These are phyloP conservation scores for Boletus pseudopeckii DNA, from an alignment of 768 basidiomycete species.

Conservation along the genomic window DNA sequence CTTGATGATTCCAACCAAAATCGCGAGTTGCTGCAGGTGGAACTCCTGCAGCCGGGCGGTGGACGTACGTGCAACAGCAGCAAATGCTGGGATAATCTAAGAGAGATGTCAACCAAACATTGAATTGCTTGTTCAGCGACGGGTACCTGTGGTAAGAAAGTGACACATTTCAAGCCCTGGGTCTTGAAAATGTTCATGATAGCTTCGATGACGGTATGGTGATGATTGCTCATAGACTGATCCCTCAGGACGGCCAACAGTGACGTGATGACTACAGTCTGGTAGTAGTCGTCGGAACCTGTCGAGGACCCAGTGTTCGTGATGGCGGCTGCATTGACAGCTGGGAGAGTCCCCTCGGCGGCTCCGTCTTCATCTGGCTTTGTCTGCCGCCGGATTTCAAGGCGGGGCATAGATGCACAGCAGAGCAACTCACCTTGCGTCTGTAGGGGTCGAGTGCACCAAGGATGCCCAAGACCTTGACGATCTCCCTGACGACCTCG, in stretches of 20 bases:
- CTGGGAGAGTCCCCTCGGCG: constrained; percentile 55
- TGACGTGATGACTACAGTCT: constrained; percentile 89
- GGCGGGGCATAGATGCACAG: not conserved
- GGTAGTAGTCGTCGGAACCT: constrained; percentile 92
- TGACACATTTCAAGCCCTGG: constrained; percentile 92
- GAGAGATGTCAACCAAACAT: constrained; percentile 8
- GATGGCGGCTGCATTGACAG: constrained; percentile 67
- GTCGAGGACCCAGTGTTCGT: constrained; percentile 58
- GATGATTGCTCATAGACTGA: constrained; percentile 78
- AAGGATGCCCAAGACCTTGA: constrained; percentile 92
- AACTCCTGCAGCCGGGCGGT: constrained; percentile 85
- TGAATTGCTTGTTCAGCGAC: not conserved
- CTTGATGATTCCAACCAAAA: constrained; percentile 93
- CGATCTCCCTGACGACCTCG: constrained; percentile 91
- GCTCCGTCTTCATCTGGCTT: constrained; percentile 63
- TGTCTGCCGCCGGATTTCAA: constrained; percentile 34
- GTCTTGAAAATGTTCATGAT: constrained; percentile 99
- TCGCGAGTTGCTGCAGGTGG: constrained; percentile 92
- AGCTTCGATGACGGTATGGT: constrained; percentile 93
- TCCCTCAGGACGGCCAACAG: constrained; percentile 87
- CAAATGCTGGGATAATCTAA: constrained; percentile 93
- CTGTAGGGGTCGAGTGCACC: constrained; percentile 96
- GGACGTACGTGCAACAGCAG: constrained; percentile 79
- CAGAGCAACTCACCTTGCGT: constrained; percentile 62
- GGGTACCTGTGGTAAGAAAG: constrained; percentile 86